Evolutionary conservation across 106 monocot genomes (phyloP).

Genomic region (Dendrobium nobile): DNA sequence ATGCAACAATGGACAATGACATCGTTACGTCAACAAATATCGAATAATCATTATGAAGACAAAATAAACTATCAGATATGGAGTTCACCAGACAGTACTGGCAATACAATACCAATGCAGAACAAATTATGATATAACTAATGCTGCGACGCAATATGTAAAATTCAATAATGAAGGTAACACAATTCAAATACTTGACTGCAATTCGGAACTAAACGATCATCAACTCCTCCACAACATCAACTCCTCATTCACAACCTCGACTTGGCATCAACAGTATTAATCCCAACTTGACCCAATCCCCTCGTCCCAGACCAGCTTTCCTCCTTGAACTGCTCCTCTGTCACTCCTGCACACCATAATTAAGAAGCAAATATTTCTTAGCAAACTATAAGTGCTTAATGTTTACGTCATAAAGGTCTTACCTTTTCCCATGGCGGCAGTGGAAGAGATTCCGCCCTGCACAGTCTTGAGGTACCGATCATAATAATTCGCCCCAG

Average conservation of each 20-base stretch:
- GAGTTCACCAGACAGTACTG: background rate
- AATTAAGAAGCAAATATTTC: background rate
- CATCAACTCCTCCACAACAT: too few species aligned
- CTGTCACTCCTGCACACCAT: constrained; percentile 68
- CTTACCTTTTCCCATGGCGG: constrained; percentile 95
- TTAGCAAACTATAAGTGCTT: background rate
- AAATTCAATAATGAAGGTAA: background rate
- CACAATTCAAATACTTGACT: too few species aligned
- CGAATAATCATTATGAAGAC: background rate
- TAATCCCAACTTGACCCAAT: constrained; percentile 22
- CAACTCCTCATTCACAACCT: constrained; percentile 36
- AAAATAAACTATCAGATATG: background rate
- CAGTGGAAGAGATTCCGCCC: constrained; percentile 92
- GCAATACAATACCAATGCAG: background rate
- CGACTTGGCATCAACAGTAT: constrained; percentile 45
- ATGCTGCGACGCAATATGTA: background rate
- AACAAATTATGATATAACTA: background rate
- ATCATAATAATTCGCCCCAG: constrained; percentile 89
- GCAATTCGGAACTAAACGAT: too few species aligned
- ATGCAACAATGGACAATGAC: too few species aligned
- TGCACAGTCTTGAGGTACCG: constrained; percentile 82
- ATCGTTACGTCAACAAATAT: too few species aligned
- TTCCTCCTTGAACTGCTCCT: constrained; percentile 85
- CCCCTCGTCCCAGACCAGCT: constrained; percentile 19
- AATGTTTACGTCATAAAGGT: background rate